Evolutionary conservation across 495 filamentous ascomycete species (phyloP).

Genomic region (Amniculicola lignicola): DNA sequence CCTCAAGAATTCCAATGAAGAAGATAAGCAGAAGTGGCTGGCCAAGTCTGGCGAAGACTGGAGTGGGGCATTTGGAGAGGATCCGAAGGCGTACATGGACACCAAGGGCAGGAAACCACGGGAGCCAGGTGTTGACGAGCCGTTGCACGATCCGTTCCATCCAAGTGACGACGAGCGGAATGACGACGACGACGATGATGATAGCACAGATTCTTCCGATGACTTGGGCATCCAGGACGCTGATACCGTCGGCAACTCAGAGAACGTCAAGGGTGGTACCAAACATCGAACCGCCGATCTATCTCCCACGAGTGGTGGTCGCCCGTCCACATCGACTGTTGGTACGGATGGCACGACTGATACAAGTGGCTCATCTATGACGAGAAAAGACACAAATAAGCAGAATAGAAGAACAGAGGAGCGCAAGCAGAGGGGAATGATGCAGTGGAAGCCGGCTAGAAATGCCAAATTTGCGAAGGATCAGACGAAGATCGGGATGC

Average conservation of each 20-base stretch:
- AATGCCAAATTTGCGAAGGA: constrained; percentile 69
- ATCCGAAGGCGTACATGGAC: constrained; percentile 56
- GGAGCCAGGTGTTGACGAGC: constrained; percentile 54
- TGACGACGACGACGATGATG: constrained; percentile 42
- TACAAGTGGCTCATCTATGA: background rate
- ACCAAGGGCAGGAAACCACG: constrained; percentile 50
- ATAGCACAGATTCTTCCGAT: constrained; percentile 33
- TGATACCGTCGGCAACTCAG: constrained; percentile 35
- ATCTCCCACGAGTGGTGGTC: constrained; percentile 1
- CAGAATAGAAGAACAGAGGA: constrained; percentile 60
- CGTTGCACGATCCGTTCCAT: constrained; percentile 57
- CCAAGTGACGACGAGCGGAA: constrained; percentile 47
- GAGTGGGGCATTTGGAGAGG: constrained; percentile 78
- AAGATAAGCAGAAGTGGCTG: constrained; percentile 75
- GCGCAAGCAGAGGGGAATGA: constrained; percentile 66
- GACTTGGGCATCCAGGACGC: constrained; percentile 51
- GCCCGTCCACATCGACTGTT: background rate
- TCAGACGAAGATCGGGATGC: constrained; percentile 60
- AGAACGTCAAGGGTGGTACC: constrained; percentile 27
- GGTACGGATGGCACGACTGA: constrained; percentile 2
- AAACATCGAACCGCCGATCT: constrained; percentile 8
- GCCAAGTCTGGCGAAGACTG: constrained; percentile 79
- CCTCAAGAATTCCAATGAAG: constrained; percentile 62
- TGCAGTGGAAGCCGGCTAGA: constrained; percentile 74
- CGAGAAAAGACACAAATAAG: constrained; percentile 42